Evolutionary conservation across 1,284 basidiomycete species (phyloP).

Genomic region (Naganishia sp.): DNA sequence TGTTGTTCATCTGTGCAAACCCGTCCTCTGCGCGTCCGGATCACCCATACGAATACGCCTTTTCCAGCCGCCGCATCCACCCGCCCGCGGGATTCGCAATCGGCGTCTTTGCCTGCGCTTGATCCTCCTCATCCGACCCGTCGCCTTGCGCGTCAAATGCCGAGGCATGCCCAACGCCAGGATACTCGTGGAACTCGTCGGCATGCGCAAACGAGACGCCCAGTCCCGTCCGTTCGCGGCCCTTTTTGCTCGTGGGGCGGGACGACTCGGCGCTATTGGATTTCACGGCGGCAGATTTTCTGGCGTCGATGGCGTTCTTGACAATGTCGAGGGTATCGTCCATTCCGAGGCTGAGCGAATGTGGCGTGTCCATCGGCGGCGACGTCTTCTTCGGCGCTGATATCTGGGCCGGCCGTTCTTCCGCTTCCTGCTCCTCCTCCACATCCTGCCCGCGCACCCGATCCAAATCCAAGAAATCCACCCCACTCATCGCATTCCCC

Average conservation of each 20-base stretch:
- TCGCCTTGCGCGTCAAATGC: neutral
- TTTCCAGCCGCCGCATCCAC: constrained; percentile 27
- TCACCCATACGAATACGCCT: constrained; percentile 27
- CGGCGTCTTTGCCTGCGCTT: constrained; percentile 23
- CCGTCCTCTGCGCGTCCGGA: neutral
- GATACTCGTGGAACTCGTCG: constrained; percentile 18
- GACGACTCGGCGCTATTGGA: neutral
- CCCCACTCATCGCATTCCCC: constrained; percentile 20
- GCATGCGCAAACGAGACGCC: constrained; percentile 20
- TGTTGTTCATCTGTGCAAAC: neutral
- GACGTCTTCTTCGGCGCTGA: neutral
- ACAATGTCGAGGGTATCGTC: constrained; percentile 25
- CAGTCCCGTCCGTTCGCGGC: constrained; percentile 16
- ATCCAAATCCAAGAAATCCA: constrained; percentile 25
- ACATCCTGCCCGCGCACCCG: neutral
- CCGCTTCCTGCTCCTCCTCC: neutral
- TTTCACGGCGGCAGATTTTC: neutral
- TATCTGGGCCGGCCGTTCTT: neutral
- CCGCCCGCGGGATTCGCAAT: constrained; percentile 21
- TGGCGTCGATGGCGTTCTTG: constrained; percentile 8
- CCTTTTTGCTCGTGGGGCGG: constrained; percentile 19
- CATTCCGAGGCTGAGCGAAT: constrained; percentile 13
- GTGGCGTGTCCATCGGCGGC: neutral
- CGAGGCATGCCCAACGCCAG: neutral
- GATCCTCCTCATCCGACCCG: neutral